Conservation (phyloP, 1,139 yeast genomes). For the Arxiozyma telluris region DNA sequence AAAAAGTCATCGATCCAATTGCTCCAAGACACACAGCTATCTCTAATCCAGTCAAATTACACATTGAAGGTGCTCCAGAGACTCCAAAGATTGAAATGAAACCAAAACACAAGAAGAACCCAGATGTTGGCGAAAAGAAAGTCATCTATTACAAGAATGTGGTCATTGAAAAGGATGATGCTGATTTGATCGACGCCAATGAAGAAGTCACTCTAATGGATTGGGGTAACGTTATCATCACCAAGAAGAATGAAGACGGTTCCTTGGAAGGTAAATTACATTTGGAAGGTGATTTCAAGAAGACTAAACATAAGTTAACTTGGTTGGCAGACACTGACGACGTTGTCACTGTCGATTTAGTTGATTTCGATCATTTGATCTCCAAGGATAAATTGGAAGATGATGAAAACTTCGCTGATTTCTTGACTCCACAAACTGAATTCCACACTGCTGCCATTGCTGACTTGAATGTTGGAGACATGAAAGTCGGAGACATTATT, state of each 20-base stretch:
- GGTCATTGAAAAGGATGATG: conserved; percentile 85
- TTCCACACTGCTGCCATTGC: conserved; percentile 74
- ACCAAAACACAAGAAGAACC: conserved; percentile 93
- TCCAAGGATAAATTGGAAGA: conserved; percentile 95
- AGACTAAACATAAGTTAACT: conserved; percentile 88
- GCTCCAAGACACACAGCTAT: conserved; percentile 94
- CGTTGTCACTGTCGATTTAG: conserved; percentile 62
- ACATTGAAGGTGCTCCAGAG: conserved; percentile 57
- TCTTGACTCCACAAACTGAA: conserved; percentile 80
- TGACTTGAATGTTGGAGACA: conserved; percentile 64
- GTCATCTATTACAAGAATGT: conserved; percentile 58
- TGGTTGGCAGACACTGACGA: conserved; percentile 86
- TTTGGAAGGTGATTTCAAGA: conserved; percentile 95
- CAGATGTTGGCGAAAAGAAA: conserved; percentile 79
- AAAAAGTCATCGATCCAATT: conserved; percentile 89
- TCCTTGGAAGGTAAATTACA: conserved; percentile 73
- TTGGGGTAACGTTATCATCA: conserved; percentile 92
- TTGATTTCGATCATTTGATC: conserved; percentile 91
- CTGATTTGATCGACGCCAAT: conserved; percentile 54
- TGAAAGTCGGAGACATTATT: conserved; percentile 79
- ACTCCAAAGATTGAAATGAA: conserved; percentile 55
- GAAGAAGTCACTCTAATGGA: conserved; percentile 97
- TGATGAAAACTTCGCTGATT: conserved; percentile 89
- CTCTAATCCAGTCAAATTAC: conserved; percentile 56
- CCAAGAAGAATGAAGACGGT: conserved; percentile 57